A percentile compares a stretch with the other conserved stretches of the same genome.
phyloP scores from a whole-genome alignment of 2,329 filamentous ascomycete species.

The Fusarium robinianum region DNA sequence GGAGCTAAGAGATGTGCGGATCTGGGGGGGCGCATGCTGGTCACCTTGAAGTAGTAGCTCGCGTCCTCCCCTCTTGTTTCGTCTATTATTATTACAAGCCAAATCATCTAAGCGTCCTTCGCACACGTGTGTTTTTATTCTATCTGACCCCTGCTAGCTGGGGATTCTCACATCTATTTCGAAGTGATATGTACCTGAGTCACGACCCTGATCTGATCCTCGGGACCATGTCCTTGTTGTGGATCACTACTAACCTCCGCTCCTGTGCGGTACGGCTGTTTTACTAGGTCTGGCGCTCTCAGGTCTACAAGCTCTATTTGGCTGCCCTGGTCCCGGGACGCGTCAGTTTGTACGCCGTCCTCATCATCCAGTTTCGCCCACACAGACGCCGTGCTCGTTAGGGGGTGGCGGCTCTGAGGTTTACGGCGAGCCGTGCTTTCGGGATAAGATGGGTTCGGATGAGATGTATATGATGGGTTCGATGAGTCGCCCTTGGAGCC shows the following conservation, averaged over 20 bases:
- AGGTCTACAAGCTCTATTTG: conserved; percentile 39
- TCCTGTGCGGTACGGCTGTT: conserved; percentile 14
- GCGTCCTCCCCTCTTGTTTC: no score
- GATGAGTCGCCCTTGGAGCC: conserved; percentile 30
- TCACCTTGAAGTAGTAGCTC: no score
- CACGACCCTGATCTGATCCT: conserved; percentile 36
- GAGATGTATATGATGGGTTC: conserved; percentile 32
- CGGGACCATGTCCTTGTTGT: not conserved
- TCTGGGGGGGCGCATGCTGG: not conserved
- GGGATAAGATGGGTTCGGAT: conserved; percentile 24
- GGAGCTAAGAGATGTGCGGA: conserved; percentile 10
- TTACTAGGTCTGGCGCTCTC: conserved; percentile 16
- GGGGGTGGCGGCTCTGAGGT: conserved; percentile 11
- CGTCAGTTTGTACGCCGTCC: conserved; percentile 18
- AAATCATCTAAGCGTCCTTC: not conserved
- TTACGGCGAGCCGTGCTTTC: conserved; percentile 28
- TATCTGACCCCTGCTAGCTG: not conserved
- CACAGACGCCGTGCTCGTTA: conserved; percentile 30
- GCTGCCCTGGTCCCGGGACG: conserved; percentile 31
- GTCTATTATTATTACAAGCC: not conserved
- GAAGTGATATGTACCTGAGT: conserved; percentile 37
- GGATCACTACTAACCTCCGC: conserved; percentile 11
- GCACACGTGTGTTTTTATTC: not conserved
- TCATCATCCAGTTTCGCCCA: conserved; percentile 41
- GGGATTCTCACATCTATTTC: conserved; percentile 5